These are phyloP conservation scores for Venturiaceae sp. DNA, from an alignment of 2,329 filamentous ascomycete species.

Conservation along the genomic window DNA sequence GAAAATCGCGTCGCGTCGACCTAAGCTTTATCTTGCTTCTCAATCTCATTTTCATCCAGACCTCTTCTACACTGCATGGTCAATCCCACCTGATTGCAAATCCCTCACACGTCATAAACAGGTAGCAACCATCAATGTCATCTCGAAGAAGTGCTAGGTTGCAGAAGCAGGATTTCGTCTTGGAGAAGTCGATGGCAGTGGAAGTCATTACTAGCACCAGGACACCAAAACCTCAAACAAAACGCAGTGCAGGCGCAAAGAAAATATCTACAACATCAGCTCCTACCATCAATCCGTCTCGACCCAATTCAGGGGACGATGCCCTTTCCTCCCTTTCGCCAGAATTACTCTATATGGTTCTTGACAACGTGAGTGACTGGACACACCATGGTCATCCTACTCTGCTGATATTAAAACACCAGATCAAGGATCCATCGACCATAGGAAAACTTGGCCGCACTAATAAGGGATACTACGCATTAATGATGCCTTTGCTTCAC, in stretches of 20 bases:
- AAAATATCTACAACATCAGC: neutral
- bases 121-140: neutral
- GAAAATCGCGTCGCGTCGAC: too few species aligned
- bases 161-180: neutral
- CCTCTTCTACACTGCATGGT: too few species aligned
- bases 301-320: neutral
- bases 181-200: too few species aligned
- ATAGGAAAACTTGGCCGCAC: slow-evolving; percentile 3
- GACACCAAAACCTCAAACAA: too few species aligned
- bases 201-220: too few species aligned
- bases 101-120: too few species aligned
- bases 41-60: too few species aligned
- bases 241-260: neutral
- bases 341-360: neutral
- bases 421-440: slow-evolving; percentile 2
- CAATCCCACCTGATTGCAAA: too few species aligned
- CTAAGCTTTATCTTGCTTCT: too few species aligned
- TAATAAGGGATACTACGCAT: neutral
- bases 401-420: neutral
- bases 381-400: neutral
- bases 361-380: neutral
- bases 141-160: neutral
- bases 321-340: neutral
- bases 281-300: too few species aligned
- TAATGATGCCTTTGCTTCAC: slow-evolving; percentile 3